Conservation (phyloP, 352 stramenopile species). For the Elongisporangium undulatum region DNA sequence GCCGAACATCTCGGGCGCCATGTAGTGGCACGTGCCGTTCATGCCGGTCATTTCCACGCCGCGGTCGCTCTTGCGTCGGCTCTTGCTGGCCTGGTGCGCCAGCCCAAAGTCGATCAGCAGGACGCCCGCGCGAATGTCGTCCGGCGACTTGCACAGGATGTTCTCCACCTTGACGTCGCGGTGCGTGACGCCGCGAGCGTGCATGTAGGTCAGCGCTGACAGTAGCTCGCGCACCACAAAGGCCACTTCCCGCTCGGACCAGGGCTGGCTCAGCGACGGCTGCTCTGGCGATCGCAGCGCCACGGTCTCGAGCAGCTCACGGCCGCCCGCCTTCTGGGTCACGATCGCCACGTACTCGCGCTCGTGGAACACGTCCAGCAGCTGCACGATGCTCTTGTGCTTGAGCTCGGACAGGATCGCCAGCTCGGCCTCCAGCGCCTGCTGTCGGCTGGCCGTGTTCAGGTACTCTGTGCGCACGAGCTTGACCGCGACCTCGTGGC, state of each 20-base stretch:
- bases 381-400: conserved; percentile 48
- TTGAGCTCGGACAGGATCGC: conserved; percentile 49
- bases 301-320: conserved; percentile 63
- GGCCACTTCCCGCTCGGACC: conserved; percentile 53
- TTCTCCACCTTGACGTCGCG: conserved; percentile 85
- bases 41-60: conserved; percentile 61
- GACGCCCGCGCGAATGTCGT: conserved; percentile 37
- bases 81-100: conserved; percentile 24
- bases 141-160: conserved; percentile 51
- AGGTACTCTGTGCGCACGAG: conserved; percentile 64
- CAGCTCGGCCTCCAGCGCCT: conserved; percentile 62
- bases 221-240: conserved; percentile 64
- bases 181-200: conserved; percentile 71
- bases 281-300: conserved; percentile 18
- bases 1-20: conserved; percentile 82
- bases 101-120: conserved; percentile 83
- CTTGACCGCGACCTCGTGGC: conserved; percentile 64
- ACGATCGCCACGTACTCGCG: conserved; percentile 64
- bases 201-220: conserved; percentile 59
- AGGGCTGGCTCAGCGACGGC: neutral
- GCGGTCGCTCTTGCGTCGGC: conserved; percentile 3
- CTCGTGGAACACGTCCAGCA: conserved; percentile 71
- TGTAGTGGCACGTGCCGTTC: conserved; percentile 82
- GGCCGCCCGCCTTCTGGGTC: conserved; percentile 51
- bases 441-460: conserved; percentile 55